These are phyloP conservation scores for Microdochium bolleyi DNA, from an alignment of 2,329 filamentous ascomycete species.

Conservation along the genomic window DNA sequence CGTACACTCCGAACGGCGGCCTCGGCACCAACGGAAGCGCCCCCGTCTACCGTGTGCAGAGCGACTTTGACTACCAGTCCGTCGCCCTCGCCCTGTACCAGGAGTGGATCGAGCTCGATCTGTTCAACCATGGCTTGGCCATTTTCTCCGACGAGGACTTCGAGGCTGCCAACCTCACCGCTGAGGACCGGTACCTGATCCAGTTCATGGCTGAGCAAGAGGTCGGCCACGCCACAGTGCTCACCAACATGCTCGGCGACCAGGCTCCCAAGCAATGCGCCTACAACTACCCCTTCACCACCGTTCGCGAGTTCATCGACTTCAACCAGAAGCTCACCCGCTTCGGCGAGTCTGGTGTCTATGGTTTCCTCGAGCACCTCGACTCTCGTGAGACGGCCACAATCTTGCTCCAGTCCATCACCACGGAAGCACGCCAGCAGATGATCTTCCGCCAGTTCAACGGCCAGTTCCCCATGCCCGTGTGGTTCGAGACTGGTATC, in stretches of 20 bases:
- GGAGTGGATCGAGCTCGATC: conserved; percentile 78
- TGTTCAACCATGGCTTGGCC: conserved; percentile 70
- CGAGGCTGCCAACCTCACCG: conserved; percentile 55
- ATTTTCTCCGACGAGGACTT: conserved; percentile 65
- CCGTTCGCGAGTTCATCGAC: conserved; percentile 70
- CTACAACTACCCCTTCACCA: conserved; percentile 74
- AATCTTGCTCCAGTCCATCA: conserved; percentile 67
- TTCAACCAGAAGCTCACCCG: conserved; percentile 82
- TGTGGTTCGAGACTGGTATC: conserved; percentile 73
- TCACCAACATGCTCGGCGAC: conserved; percentile 69
- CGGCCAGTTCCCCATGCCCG: conserved; percentile 73
- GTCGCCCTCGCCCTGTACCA: conserved; percentile 69
- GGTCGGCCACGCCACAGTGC: conserved; percentile 65
- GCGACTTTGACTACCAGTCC: conserved; percentile 78
- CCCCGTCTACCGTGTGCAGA: conserved; percentile 69
- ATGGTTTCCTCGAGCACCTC: conserved; percentile 72
- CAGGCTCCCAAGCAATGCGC: conserved; percentile 66
- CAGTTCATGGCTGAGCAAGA: conserved; percentile 74
- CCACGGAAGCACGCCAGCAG: conserved; percentile 75
- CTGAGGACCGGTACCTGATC: conserved; percentile 63
- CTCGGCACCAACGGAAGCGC: conserved; percentile 69
- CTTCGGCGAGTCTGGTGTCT: conserved; percentile 72
- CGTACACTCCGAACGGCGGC: conserved; percentile 66
- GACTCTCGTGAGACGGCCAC: conserved; percentile 68
- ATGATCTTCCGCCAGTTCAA: conserved; percentile 78